phyloP scores from a whole-genome alignment of 179 eudicot species.

The Dionaea muscipula region DNA sequence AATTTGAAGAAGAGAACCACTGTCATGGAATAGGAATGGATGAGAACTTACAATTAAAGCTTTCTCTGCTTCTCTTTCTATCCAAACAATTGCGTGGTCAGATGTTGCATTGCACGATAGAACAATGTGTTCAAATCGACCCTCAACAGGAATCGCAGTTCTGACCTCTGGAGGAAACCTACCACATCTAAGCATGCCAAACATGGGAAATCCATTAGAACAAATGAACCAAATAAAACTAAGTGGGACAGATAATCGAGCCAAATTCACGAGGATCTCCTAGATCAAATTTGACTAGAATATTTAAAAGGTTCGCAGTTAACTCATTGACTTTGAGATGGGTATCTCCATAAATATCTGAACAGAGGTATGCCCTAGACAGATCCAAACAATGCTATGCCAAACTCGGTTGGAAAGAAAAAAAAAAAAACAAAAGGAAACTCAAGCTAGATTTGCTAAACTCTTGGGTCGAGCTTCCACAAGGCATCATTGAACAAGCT shows the following conservation, averaged over 20 bases:
- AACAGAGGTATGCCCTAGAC: no score
- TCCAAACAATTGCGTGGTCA: conserved; percentile 85
- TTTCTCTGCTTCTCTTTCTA: conserved; percentile 63
- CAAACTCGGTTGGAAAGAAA: no score
- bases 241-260: neutral
- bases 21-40: neutral
- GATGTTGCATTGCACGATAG: conserved; percentile 71
- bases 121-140: conserved; percentile 85
- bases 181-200: conserved; percentile 47
- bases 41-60: conserved; percentile 50
- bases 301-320: no score
- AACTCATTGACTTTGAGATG: no score
- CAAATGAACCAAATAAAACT: neutral
- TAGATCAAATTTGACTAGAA: no score
- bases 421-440: no score
- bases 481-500: no score
- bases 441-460: no score
- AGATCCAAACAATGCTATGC: no score
- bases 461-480: no score
- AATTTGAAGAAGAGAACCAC: neutral
- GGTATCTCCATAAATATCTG: no score
- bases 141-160: conserved; percentile 92
- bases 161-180: conserved; percentile 85
- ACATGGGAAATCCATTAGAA: conserved; percentile 9
- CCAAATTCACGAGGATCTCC: no score